Evolutionary conservation across 345 rosid genomes (phyloP).

Genomic region (Lenwebbia sp.): DNA sequence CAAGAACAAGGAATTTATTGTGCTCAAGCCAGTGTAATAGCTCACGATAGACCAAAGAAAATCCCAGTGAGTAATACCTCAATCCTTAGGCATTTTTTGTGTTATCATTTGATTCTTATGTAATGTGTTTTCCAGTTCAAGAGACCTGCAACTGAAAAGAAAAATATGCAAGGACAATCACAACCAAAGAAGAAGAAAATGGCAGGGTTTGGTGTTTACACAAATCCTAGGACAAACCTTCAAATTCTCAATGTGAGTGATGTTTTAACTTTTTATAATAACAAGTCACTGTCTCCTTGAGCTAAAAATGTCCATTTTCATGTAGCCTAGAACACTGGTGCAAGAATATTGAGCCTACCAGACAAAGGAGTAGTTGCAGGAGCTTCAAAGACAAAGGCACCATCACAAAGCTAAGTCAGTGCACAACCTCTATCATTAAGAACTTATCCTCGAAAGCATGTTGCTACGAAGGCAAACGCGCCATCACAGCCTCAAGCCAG

Average conservation of each 20-base stretch:
- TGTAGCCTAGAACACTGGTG: not conserved
- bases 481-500: not conserved
- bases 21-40: too few relatives aligned
- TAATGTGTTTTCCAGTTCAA: not conserved
- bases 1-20: too few relatives aligned
- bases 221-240: not conserved
- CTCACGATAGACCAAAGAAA: not conserved
- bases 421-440: not conserved
- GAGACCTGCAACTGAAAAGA: not conserved
- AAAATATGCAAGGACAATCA: not conserved
- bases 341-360: not conserved
- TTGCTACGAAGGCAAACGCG: accelerated
- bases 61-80: not conserved
- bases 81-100: not conserved
- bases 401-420: not conserved
- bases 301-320: not conserved
- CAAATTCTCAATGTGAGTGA: not conserved
- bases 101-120: not conserved
- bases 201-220: not conserved
- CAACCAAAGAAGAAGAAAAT: not conserved
- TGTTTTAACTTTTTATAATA: not conserved
- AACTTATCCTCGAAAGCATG: not conserved
- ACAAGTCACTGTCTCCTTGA: not conserved
- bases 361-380: not conserved
- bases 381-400: not conserved